A percentile compares a stretch with the other conserved stretches of the same genome.
Evolutionary conservation across 129 eudicot genomes (phyloP).

Genomic region (Calendula officinalis): DNA sequence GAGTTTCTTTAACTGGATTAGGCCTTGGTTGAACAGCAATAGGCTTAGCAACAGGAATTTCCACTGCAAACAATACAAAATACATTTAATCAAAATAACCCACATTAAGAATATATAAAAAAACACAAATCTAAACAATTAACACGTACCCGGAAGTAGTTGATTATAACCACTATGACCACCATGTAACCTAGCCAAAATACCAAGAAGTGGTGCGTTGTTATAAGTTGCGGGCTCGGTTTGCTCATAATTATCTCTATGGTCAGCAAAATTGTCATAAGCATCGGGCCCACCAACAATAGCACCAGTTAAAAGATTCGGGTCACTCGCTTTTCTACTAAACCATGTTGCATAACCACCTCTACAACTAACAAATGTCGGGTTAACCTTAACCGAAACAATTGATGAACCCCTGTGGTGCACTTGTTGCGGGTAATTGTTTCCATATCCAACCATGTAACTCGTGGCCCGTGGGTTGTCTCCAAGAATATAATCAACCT

Average conservation of each 20-base stretch:
- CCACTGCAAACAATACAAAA: slow-evolving; percentile 43
- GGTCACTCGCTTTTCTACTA: slow-evolving; percentile 71
- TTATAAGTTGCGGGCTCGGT: slow-evolving; percentile 97
- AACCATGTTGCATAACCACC: slow-evolving; percentile 95
- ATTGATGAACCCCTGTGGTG: slow-evolving; percentile 97
- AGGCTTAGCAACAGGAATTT: slow-evolving; percentile 53
- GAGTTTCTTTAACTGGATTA: slow-evolving; percentile 30
- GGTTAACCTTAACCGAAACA: slow-evolving; percentile 65
- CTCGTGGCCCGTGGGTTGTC: slow-evolving; percentile 95
- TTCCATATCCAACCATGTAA: slow-evolving; percentile 98
- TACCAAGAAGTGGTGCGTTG: slow-evolving; percentile 90
- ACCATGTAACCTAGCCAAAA: slow-evolving; percentile 70
- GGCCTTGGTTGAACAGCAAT: slow-evolving; percentile 42
- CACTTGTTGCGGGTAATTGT: slow-evolving; percentile 71
- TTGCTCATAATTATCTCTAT: slow-evolving; percentile 88
- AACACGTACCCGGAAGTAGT: slow-evolving; percentile 70
- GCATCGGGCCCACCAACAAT: slow-evolving; percentile 98
- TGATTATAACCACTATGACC: slow-evolving; percentile 88
- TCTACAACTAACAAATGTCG: slow-evolving; percentile 66
- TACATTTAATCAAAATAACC: not conserved
- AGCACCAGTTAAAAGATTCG: slow-evolving; percentile 77
- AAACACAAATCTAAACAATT: not conserved
- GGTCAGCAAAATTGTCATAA: slow-evolving; percentile 87
- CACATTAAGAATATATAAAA: not conserved
- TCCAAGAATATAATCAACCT: slow-evolving; percentile 95